phyloP scores from a whole-genome alignment of 306 rosid species.

The Malus fusca region DNA sequence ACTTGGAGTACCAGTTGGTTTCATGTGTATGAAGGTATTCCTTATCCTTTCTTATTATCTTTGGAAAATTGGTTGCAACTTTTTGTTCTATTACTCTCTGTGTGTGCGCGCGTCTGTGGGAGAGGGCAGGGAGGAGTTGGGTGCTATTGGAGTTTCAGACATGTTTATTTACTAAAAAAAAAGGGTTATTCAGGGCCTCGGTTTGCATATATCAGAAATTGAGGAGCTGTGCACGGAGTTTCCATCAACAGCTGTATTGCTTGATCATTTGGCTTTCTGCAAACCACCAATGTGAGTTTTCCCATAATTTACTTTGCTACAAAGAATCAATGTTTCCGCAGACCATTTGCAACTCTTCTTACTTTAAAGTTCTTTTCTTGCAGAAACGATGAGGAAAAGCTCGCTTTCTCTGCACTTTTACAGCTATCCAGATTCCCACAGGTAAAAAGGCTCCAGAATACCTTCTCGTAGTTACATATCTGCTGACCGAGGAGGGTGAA shows the following conservation, averaged over 20 bases:
- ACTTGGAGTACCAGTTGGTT: slow-evolving; percentile 72
- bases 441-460: slow-evolving; percentile 27
- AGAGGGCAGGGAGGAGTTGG: too few relatives aligned
- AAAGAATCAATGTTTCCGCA: neutral
- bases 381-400: slow-evolving; percentile 69
- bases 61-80: neutral
- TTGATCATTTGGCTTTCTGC: slow-evolving; percentile 85
- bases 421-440: slow-evolving; percentile 80
- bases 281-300: slow-evolving; percentile 70
- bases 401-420: slow-evolving; percentile 53
- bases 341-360: neutral
- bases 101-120: neutral
- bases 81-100: neutral
- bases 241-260: slow-evolving; percentile 68
- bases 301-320: neutral
- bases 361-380: slow-evolving; percentile 18
- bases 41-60: neutral
- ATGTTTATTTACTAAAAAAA: neutral
- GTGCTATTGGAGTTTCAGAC: neutral
- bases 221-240: slow-evolving; percentile 74
- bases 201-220: slow-evolving; percentile 70
- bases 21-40: slow-evolving; percentile 83
- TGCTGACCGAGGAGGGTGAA: neutral
- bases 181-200: slow-evolving; percentile 54
- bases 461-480: neutral